Evolutionary conservation across 768 basidiomycete genomes (phyloP), one percentile per base, ranked within the genome.

Genomic region (Boletus insuetus): DNA sequence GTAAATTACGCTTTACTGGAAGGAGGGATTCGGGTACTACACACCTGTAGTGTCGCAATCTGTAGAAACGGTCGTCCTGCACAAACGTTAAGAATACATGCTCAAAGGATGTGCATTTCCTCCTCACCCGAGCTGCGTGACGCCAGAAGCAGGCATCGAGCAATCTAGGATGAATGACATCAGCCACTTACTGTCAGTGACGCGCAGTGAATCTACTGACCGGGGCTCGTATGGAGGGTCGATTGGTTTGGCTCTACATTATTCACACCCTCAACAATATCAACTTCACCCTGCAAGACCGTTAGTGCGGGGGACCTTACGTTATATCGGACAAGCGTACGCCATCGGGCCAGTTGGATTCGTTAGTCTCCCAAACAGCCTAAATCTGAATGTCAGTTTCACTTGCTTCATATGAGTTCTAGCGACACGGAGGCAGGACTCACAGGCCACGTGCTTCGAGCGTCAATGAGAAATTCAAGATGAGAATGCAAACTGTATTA

Each of bases 201-300:
- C 7, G 17, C 19, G 24, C 14, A 20, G 37, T 10, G 45, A 24
- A 24, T 17, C 6, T 31, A 49, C 73, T 45, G 54, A 79, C 82
- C 72, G 12, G 80, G 59, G 51, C 71, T 73, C 6, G 85, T 86
- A 65, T 87, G 86, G 38, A 87, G 71, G 0, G 83, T 80, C 3
- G 75, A 73, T 54, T 75, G 73, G 61, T 85, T 82, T 3, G 80
- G 76, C 14, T 69, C 69, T 51, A 78, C 71, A 60, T 83, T 73
- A 60, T 86, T 86, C 14, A 85, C 83, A 41, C 73, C 69, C 46
- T 70, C 69, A 8, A 70, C 59, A 9, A 72, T 70, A 43, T 72
- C 69, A 6, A 72, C 45, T 37, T 70, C 69, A 19, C 70, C 69
- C 69, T 70, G 32, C 6, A 47, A 55, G 37, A 7, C 44, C 3